Conservation (phyloP, 2,329 filamentous ascomycete genomes). For the Exophiala sp. region DNA sequence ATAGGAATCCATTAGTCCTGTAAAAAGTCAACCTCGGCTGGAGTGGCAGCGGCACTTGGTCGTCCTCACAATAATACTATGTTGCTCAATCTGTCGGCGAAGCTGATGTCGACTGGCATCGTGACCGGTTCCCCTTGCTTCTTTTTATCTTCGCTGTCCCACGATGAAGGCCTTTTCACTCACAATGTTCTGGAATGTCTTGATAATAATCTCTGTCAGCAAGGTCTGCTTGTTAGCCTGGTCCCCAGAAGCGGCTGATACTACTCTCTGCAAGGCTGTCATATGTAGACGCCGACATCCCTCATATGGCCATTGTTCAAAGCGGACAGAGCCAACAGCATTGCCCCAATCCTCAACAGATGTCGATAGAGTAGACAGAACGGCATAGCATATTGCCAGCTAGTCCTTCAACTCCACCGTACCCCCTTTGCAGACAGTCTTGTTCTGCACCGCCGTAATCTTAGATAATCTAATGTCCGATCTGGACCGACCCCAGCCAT, state of each 20-base stretch:
- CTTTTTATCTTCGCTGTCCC: too few species aligned
- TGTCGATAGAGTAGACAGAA: too few species aligned
- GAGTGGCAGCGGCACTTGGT: not conserved
- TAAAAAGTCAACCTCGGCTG: conserved; percentile 14
- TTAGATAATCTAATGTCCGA: not conserved
- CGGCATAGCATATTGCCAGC: not conserved
- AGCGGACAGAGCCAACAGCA: too few species aligned
- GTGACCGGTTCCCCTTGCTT: not conserved
- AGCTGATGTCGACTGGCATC: conserved; percentile 41
- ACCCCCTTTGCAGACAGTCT: not conserved
- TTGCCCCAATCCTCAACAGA: too few species aligned
- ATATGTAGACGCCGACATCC: too few species aligned
- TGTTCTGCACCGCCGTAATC: not conserved
- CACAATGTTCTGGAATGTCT: too few species aligned
- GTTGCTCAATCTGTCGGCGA: conserved; percentile 56
- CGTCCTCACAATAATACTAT: conserved; percentile 56
- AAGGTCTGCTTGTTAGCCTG: too few species aligned
- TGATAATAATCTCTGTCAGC: too few species aligned
- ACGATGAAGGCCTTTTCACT: too few species aligned
- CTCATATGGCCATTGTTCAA: too few species aligned
- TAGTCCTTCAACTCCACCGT: not conserved
- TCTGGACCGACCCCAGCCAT: not conserved
- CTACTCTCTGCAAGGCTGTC: too few species aligned
- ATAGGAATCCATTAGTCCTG: conserved; percentile 47
- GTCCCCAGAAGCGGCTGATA: too few species aligned